A percentile compares a stretch with the other conserved stretches of the same genome.
These are phyloP conservation scores for Teunomyces stri DNA, from an alignment of 805 yeast genomes.

Conservation along the genomic window DNA sequence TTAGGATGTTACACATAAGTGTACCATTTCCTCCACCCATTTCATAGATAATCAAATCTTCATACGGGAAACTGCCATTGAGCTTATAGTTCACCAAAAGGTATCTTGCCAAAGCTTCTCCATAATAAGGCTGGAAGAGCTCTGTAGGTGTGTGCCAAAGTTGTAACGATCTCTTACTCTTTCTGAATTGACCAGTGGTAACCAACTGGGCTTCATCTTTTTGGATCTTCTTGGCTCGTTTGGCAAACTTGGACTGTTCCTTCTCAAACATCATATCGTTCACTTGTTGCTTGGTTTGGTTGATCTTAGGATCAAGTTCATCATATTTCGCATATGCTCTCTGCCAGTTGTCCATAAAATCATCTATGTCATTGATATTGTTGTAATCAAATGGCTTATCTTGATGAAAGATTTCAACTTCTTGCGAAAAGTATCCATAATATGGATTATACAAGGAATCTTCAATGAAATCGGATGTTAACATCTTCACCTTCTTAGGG, in stretches of 20 bases:
- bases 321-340: slow-evolving; percentile 57
- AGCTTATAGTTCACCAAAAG: slow-evolving; percentile 67
- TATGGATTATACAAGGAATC: slow-evolving; percentile 78
- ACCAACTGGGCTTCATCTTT: slow-evolving; percentile 19
- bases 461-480: slow-evolving; percentile 77
- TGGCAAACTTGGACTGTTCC: slow-evolving; percentile 25
- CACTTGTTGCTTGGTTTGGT: slow-evolving; percentile 12
- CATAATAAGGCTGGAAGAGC: slow-evolving; percentile 78
- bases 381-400: slow-evolving; percentile 62
- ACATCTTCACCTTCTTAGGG: slow-evolving; percentile 66
- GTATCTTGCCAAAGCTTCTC: slow-evolving; percentile 82
- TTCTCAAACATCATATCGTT: slow-evolving; percentile 10
- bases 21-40: slow-evolving; percentile 93
- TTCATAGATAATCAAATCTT: slow-evolving; percentile 75
- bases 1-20: slow-evolving; percentile 70
- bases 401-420: slow-evolving; percentile 74
- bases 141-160: slow-evolving; percentile 92
- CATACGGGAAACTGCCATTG: slow-evolving; percentile 61
- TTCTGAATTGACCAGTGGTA: slow-evolving; percentile 13
- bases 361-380: slow-evolving; percentile 59
- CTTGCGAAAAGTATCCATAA: slow-evolving; percentile 79
- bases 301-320: slow-evolving; percentile 12
- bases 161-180: slow-evolving; percentile 48
- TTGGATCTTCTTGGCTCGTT: slow-evolving; percentile 24
- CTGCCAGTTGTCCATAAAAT: slow-evolving; percentile 68